Base-by-base conservation (phyloP, 1,284 basidiomycete genomes). In the Fomitopsis pinicola region DNA sequence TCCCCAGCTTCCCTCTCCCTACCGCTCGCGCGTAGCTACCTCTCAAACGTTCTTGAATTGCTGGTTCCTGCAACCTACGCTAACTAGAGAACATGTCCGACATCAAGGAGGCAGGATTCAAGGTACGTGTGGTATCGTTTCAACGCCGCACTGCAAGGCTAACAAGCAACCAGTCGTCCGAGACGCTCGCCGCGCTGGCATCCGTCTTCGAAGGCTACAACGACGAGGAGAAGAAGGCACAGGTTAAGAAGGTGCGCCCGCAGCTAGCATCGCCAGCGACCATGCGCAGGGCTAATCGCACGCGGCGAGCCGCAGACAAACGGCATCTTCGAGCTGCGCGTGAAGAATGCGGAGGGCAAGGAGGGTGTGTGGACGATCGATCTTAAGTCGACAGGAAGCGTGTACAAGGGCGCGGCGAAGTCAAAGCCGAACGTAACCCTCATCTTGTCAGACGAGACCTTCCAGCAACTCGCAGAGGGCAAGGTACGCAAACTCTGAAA, bases 331-430 rank as follows among this genome's bases (percentile, higher is more conserved):
- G 91, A 97, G 78, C 81, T 98, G 64, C 86, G 88, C 65, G 85
- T 97, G 69, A 88, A 91, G 77, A 95, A 95, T 73, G 78, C 75
- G 19, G 82, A 82, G 40, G 92, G 91, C 68, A 82, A 92, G 75
- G 88, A 91, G 71, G 92, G 81, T 54, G 81, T 82, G 53, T 96
- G 93, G 92, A 95, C 94, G n/a, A 94, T 98, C 68, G 97, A 98
- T 81, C 75, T 98, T 72, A 99, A 99, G 85, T 92, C 95, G 78
- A 83, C 86, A 40, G 93, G 92, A 33, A 81, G 83, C 42, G 86
- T 97, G 33, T 88, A 88, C 78, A 89, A 92, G 76, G 95, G 94
- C 44, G 77, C 80, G 22, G 89, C 90, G 3, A 86, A 89, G 64
- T 79, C 83, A 63, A 89, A 88, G 72, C 76, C 88, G 40, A 93